phyloP scores from a whole-genome alignment of 2,329 filamentous ascomycete genomes.

The Arthrobotrys megalospora region DNA sequence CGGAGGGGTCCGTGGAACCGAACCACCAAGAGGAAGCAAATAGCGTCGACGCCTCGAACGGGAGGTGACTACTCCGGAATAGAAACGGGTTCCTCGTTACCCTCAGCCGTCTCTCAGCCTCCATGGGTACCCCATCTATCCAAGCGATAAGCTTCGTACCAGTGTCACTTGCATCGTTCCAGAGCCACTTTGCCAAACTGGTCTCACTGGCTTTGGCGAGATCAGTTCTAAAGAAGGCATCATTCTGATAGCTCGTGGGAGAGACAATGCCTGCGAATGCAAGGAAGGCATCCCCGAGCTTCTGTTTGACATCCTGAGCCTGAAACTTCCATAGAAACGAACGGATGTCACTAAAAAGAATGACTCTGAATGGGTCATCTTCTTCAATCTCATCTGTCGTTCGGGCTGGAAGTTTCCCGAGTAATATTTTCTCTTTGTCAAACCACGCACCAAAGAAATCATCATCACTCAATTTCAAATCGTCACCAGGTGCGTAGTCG shows the following conservation, averaged over 20 bases:
- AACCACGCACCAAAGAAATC: slow-evolving; percentile 68
- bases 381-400: slow-evolving; percentile 81
- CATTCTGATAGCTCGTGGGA: slow-evolving; percentile 66
- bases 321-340: slow-evolving; percentile 75
- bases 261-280: slow-evolving; percentile 76
- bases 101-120: slow-evolving; percentile 61
- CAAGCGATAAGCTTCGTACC: slow-evolving; percentile 59
- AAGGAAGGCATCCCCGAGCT: slow-evolving; percentile 75
- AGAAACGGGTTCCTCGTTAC: slow-evolving; percentile 64
- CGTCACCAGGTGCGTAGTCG: slow-evolving; percentile 27
- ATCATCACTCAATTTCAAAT: slow-evolving; percentile 59
- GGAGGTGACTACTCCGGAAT: slow-evolving; percentile 67
- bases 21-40: slow-evolving; percentile 73
- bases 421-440: slow-evolving; percentile 67
- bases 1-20: slow-evolving; percentile 66
- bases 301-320: slow-evolving; percentile 35
- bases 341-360: slow-evolving; percentile 83
- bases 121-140: slow-evolving; percentile 62
- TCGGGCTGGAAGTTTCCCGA: slow-evolving; percentile 75
- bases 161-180: slow-evolving; percentile 53
- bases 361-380: slow-evolving; percentile 85
- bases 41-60: slow-evolving; percentile 71
- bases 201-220: slow-evolving; percentile 56
- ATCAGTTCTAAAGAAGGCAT: slow-evolving; percentile 72
- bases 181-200: slow-evolving; percentile 63